Evolutionary conservation across 257 asterid species (phyloP).

Genomic region (Nicotiana obtusifolia): DNA sequence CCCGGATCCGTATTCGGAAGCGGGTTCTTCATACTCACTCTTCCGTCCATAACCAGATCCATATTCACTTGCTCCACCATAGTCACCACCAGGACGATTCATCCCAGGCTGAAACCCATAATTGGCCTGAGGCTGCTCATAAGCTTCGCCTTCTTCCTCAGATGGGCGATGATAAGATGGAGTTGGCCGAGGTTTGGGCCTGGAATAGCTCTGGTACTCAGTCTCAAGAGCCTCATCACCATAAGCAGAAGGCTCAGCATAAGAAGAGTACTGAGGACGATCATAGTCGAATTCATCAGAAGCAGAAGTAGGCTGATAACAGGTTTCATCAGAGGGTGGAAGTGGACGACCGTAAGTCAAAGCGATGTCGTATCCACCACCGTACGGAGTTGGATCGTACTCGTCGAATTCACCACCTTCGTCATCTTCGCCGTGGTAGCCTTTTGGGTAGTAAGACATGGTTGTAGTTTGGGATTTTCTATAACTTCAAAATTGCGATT

Average conservation of each 20-base stretch:
- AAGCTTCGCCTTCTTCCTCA: constrained; percentile 7
- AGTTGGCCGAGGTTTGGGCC: constrained; percentile 58
- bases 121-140: constrained; percentile 32
- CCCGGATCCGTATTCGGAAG: constrained; percentile 34
- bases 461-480: neutral
- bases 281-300: constrained; percentile 62
- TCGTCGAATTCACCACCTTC: constrained; percentile 73
- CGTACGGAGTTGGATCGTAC: constrained; percentile 81
- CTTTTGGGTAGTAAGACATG: constrained; percentile 79
- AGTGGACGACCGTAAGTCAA: constrained; percentile 72
- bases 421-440: constrained; percentile 47
- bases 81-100: constrained; percentile 35
- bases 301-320: constrained; percentile 54
- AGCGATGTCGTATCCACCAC: constrained; percentile 76
- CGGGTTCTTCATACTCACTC: constrained; percentile 22
- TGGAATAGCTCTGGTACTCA: constrained; percentile 72
- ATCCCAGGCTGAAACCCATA: constrained; percentile 40
- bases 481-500: neutral
- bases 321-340: constrained; percentile 67
- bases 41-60: constrained; percentile 34
- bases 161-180: constrained; percentile 27
- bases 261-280: constrained; percentile 70
- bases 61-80: constrained; percentile 11
- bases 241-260: constrained; percentile 79
- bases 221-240: constrained; percentile 57